A percentile compares a stretch with the other conserved stretches of the same genome.
These are phyloP conservation scores for Endocalyx cinctus DNA, from an alignment of 2,329 filamentous ascomycete species.

Conservation along the genomic window DNA sequence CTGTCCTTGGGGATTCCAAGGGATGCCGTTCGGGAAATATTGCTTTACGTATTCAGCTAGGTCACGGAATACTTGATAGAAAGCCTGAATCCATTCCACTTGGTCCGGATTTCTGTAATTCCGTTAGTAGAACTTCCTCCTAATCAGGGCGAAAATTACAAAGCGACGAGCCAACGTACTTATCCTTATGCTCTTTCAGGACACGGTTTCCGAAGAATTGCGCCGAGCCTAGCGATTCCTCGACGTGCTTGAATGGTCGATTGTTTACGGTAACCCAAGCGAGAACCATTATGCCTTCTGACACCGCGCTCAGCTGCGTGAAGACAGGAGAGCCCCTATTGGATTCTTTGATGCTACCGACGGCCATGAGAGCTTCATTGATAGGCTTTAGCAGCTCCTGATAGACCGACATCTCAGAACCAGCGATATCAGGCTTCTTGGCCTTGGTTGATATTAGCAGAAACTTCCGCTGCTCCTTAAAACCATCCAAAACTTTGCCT, in stretches of 20 bases:
- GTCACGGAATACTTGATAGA: slow-evolving; percentile 84
- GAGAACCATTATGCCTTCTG: slow-evolving; percentile 83
- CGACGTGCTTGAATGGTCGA: slow-evolving; percentile 81
- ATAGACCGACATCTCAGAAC: slow-evolving; percentile 57
- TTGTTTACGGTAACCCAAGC: slow-evolving; percentile 85
- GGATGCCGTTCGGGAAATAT: slow-evolving; percentile 72
- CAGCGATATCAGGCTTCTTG: slow-evolving; percentile 75
- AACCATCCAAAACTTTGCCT: slow-evolving; percentile 55
- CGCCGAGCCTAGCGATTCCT: slow-evolving; percentile 75
- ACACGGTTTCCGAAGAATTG: slow-evolving; percentile 96
- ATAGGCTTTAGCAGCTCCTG: slow-evolving; percentile 82
- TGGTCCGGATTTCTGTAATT: slow-evolving; percentile 58
- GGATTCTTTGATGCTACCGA: slow-evolving; percentile 74
- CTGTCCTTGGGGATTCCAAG: slow-evolving; percentile 78
- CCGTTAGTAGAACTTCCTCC: too few species aligned
- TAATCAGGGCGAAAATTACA: too few species aligned
- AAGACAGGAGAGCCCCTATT: slow-evolving; percentile 73
- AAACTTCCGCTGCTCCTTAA: slow-evolving; percentile 82
- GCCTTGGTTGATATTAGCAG: slow-evolving; percentile 84
- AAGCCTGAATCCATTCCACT: slow-evolving; percentile 86
- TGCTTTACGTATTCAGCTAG: slow-evolving; percentile 81
- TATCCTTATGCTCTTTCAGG: slow-evolving; percentile 81
- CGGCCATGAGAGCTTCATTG: slow-evolving; percentile 74
- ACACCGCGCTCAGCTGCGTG: slow-evolving; percentile 79
- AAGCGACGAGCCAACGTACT: slow-evolving; percentile 32